These are phyloP conservation scores for Potentilla sterilis DNA, from an alignment of 306 rosid genomes.

Conservation along the genomic window DNA sequence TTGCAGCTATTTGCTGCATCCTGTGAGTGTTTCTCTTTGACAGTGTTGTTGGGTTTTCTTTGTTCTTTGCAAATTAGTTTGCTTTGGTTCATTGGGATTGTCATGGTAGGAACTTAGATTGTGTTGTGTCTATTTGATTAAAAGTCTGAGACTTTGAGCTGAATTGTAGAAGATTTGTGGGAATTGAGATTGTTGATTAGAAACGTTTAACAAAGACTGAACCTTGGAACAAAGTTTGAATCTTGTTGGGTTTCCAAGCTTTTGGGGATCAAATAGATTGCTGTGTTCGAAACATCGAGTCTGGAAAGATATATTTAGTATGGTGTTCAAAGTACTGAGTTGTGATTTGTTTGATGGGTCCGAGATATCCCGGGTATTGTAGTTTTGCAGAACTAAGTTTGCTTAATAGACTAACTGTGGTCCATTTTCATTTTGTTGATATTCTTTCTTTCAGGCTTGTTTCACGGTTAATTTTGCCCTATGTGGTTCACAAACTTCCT, in stretches of 20 bases:
- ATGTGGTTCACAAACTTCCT: conserved; percentile 71
- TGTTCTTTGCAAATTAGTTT: background rate
- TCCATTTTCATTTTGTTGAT: conserved; percentile 12
- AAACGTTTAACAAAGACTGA: background rate
- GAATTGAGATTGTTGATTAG: background rate
- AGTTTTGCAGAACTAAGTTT: background rate
- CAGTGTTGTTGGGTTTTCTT: conserved; percentile 6
- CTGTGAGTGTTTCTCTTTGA: conserved; percentile 39
- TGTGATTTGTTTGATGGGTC: background rate
- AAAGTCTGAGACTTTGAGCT: conserved; percentile 11
- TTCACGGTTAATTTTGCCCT: conserved; percentile 59
- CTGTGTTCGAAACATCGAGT: background rate
- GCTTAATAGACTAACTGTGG: background rate
- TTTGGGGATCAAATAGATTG: background rate
- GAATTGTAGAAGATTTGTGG: conserved; percentile 5
- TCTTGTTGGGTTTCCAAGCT: background rate
- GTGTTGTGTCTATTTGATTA: conserved; percentile 24
- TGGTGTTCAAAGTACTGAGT: conserved; percentile 2
- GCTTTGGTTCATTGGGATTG: conserved; percentile 2
- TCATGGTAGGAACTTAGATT: conserved; percentile 6
- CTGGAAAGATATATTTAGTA: background rate
- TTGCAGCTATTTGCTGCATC: conserved; percentile 51
- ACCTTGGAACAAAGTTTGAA: background rate
- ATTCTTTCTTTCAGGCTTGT: conserved; percentile 65
- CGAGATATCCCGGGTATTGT: background rate